Base-by-base conservation (phyloP, 73 alveolate genomes). In the Symbiodinium pilosum region DNA sequence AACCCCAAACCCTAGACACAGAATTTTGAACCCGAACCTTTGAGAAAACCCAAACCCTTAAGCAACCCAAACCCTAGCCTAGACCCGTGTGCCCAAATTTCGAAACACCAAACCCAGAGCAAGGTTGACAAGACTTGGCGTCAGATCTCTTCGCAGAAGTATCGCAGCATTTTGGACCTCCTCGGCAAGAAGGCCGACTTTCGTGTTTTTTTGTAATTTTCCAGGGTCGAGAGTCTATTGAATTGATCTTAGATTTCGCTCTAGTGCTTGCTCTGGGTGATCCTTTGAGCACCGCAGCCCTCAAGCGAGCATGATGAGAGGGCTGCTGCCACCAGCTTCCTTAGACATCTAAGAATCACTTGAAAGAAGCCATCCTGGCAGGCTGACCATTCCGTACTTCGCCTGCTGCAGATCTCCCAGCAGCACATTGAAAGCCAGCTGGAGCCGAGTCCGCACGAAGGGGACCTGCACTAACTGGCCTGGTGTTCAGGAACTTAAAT, bases 371-470 rank as follows among this genome's bases (percentile, higher is more conserved):
- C 73, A 20, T 4, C 81, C 34, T 38, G 16, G 59, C 41, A 92
- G 98, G 98, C 98, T 20, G 98, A 93, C 84, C 98, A 93, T 56
- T 93, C 98, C 43, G 98, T 93, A 83, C 68, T 93, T 83, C 98
- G 98, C 69, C 84, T 93, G 43, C 84, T 93, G 43, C 98, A 93
- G 64, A 93, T 93, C 64, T 93, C 98, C 6, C 98, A 93, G 98
- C 98, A 93, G 85, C 98, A 93, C 84, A 93, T 93, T 32, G 98
- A 93, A 47, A 77, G 93, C 47, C 98, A 93, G 43, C 77, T 93
- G 98, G 98, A 16, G 9, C 36, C 41, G n/a, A 28, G 84, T 24
- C 39, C 34, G 73, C 73, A 16, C 73, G 26, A 54, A n/a, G 73
- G 71, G 73, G 34, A 1, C 3, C n/a, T 54, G 20, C 64, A 47